Evolutionary conservation across 371 early-diverging fungal genomes (phyloP).

Genomic region (Saksenaea vasiformis): DNA sequence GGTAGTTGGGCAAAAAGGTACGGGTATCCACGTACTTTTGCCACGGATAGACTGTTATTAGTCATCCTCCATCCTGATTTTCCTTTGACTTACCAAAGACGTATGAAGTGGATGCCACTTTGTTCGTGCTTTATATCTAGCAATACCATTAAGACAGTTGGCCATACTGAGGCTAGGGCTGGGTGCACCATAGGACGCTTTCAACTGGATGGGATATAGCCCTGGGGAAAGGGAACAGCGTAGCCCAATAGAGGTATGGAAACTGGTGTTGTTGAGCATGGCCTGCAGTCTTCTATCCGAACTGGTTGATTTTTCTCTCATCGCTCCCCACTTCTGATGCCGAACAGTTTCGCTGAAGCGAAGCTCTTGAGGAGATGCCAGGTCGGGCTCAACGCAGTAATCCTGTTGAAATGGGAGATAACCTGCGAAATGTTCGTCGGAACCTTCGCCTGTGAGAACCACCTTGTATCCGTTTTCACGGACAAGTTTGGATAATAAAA

Average conservation of each 20-base stretch:
- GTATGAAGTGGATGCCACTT: constrained; percentile 32
- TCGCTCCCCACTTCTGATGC: neutral
- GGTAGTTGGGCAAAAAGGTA: constrained; percentile 20
- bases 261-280: constrained; percentile 8
- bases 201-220: neutral
- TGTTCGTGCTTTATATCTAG: constrained; percentile 15
- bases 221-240: neutral
- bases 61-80: no score
- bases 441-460: constrained; percentile 66
- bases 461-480: constrained; percentile 44
- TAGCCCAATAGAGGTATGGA: neutral
- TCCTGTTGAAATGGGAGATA: constrained; percentile 55
- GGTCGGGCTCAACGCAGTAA: constrained; percentile 23
- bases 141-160: constrained; percentile 16
- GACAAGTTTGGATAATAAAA: constrained; percentile 17
- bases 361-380: constrained; percentile 19
- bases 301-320: neutral
- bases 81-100: constrained; percentile 12
- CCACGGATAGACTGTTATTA: no score
- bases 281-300: neutral
- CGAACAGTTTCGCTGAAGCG: constrained; percentile 11
- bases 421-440: constrained; percentile 68
- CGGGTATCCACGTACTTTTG: constrained; percentile 20
- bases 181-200: constrained; percentile 2
- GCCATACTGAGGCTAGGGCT: constrained; percentile 10